A percentile compares a stretch with the other conserved stretches of the same genome.
Evolutionary conservation across 2,329 filamentous ascomycete genomes (phyloP).

Genomic region (Scortechinia acanthostroma): DNA sequence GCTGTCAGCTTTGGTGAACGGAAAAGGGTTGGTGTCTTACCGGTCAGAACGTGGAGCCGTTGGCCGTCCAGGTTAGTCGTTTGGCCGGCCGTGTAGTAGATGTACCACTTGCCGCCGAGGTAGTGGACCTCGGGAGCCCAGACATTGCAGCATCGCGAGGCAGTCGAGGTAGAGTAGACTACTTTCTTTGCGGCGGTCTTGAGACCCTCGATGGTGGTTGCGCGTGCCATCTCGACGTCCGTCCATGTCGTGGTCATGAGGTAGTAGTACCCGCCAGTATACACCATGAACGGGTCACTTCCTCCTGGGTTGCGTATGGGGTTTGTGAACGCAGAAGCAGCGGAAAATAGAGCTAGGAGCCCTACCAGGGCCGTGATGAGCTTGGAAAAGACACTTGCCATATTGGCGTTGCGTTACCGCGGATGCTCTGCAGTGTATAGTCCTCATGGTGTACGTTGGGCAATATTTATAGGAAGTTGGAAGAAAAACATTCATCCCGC

Average conservation of each 20-base stretch:
- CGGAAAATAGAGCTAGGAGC: too few species aligned
- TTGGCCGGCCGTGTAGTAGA: constrained; percentile 47
- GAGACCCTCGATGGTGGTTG: constrained; percentile 44
- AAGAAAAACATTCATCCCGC: too few species aligned
- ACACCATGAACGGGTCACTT: constrained; percentile 43
- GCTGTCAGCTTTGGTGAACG: background rate
- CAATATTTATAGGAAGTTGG: too few species aligned
- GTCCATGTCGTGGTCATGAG: constrained; percentile 47
- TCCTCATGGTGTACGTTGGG: too few species aligned
- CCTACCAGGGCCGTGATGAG: too few species aligned
- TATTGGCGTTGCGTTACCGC: too few species aligned
- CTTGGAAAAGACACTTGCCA: too few species aligned
- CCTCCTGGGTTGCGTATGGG: constrained; percentile 39
- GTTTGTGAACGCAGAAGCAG: constrained; percentile 33
- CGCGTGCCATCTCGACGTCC: constrained; percentile 42
- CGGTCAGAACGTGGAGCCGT: constrained; percentile 39
- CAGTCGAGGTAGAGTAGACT: constrained; percentile 37
- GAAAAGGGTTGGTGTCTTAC: constrained; percentile 16
- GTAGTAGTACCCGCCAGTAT: constrained; percentile 44
- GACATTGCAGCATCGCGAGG: constrained; percentile 41
- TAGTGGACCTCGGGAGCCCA: constrained; percentile 51
- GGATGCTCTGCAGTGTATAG: too few species aligned
- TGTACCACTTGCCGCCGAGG: constrained; percentile 38
- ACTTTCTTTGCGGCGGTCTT: constrained; percentile 40
- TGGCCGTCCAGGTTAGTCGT: constrained; percentile 36